A percentile compares a stretch with the other conserved stretches of the same genome.
These are phyloP conservation scores for Abrus pulchellus DNA, from an alignment of 306 rosid genomes.

Conservation along the genomic window DNA sequence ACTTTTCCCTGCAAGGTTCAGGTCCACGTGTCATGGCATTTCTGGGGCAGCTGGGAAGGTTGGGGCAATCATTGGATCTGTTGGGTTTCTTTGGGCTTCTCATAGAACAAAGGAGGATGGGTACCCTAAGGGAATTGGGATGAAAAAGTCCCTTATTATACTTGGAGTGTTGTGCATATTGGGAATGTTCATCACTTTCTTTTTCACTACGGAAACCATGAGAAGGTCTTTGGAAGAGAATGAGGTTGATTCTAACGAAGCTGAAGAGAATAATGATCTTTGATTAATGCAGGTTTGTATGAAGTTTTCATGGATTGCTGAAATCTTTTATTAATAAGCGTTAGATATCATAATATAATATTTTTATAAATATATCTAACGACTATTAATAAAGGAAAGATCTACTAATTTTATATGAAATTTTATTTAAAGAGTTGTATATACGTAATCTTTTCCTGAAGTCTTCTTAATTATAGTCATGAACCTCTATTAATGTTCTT, in stretches of 20 bases:
- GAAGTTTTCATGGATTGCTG: background rate
- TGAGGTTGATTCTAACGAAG: constrained; percentile 47
- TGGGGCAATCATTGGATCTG: constrained; percentile 78
- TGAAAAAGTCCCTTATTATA: constrained; percentile 55
- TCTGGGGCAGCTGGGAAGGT: constrained; percentile 78
- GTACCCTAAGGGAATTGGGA: constrained; percentile 55
- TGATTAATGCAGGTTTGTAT: background rate
- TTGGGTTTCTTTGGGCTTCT: constrained; percentile 73
- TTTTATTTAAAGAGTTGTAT: background rate
- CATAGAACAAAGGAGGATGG: constrained; percentile 27
- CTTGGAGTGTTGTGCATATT: constrained; percentile 69
- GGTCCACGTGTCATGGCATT: constrained; percentile 87
- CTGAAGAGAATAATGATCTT: background rate
- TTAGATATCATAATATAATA: background rate
- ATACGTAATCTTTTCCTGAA: background rate
- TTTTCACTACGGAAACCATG: constrained; percentile 73
- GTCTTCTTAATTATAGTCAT: background rate
- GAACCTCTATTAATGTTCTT: background rate
- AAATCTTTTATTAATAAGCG: background rate
- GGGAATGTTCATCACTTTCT: constrained; percentile 68
- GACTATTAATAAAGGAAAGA: background rate
- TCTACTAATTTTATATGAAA: too few relatives aligned
- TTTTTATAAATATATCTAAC: background rate
- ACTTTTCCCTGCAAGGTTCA: constrained; percentile 79
- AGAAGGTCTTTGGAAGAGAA: constrained; percentile 83